Evolutionary conservation across 108 stramenopile species (phyloP), one percentile per base, ranked within the genome.

Genomic region (Cylindrotheca closterium): DNA sequence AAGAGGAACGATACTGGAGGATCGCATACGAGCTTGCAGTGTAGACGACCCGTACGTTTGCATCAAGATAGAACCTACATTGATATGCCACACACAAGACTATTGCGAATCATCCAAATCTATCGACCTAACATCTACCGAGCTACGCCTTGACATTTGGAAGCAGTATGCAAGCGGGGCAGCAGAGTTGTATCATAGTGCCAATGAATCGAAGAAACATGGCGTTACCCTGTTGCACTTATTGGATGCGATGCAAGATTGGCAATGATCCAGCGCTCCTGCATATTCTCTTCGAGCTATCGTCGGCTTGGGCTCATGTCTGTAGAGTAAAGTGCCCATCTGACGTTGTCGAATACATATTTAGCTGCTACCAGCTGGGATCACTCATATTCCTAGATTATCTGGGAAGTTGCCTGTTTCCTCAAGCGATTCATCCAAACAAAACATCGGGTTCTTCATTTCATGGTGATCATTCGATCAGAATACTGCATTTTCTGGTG

Each of bases 111-210:
- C 22, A 15, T 27, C 22, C 22, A 22, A 55, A 17, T 55, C 55
- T 3, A 26, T 55, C 25, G 55, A 55, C 24, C 28, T 55, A 26
- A 26, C 28, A 4, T 55, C 27, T 3, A 55, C 17, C 28, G 55
- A 55, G 26, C 27, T 55, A 26, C 55, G 55, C 7, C 55, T 55
- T 4, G 55, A 55, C 26, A 4, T 55, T 29, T 55, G 55, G 55
- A 55, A 28, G 55, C 22, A 15, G 17, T 55, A 55, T 30, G 17
- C 26, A 7, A 55, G 55, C 17, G 55, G 55, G 18, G 22, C 55
- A 7, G 55, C 55, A 15, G 27, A 27, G 28, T 30, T 55, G 27
- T 55, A 27, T 26, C 22, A 55, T 18, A 55, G 55, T 55, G 12
- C 7, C 22, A 15, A 12, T 8, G 55, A 25, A 4, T 4, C 24